Base-by-base conservation (phyloP, 1,139 yeast species). In the Debaryomyces sp. region DNA sequence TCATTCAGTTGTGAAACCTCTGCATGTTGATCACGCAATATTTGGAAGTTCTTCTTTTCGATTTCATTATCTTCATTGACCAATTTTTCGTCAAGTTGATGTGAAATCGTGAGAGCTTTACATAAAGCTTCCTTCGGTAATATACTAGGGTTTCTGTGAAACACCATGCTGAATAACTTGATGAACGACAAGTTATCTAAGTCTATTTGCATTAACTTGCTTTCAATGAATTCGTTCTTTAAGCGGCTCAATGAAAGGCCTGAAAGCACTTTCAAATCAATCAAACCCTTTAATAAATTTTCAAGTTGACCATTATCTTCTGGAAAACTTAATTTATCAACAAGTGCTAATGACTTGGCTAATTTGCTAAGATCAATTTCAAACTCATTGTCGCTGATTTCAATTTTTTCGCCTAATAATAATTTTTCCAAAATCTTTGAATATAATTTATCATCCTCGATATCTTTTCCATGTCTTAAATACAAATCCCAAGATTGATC, bases 401-500 rank as follows among this genome's bases (percentile, higher is more conserved):
- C 66, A 22, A 48, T 33, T 2, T 47, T 54, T 42, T 64, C 70
- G 0, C 70, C 72, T 8, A 48, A 24, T 1, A 63, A 51, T 23
- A 69, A 46, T 44, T 64, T 67, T 3, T 54, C 50, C 35, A 68
- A 44, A 2, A 70, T 56, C 8, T 52, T 50, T 1, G 54, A 47
- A 3, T 63, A 51, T 29, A 69, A 51, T 26, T 46, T 48, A 5
- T 51, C 48, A 22, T 43, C 47, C 26, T 44, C 37, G 10, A 47
- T 26, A 6, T 41, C 46, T 3, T 30, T 22, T 33, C 54, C 55
- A 44, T 71, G 71, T 41, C 63, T 63, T 27, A 61, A 53, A 44
- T 63, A 64, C 36, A 76, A 56, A 17, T 75, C 78, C 63, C 67
- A 62, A 29, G 75, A 61, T 23, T 60, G 54, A 49, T 63, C 66